These are phyloP conservation scores for Arthroderma sp. DNA, from an alignment of 2,329 filamentous ascomycete species.

Conservation along the genomic window DNA sequence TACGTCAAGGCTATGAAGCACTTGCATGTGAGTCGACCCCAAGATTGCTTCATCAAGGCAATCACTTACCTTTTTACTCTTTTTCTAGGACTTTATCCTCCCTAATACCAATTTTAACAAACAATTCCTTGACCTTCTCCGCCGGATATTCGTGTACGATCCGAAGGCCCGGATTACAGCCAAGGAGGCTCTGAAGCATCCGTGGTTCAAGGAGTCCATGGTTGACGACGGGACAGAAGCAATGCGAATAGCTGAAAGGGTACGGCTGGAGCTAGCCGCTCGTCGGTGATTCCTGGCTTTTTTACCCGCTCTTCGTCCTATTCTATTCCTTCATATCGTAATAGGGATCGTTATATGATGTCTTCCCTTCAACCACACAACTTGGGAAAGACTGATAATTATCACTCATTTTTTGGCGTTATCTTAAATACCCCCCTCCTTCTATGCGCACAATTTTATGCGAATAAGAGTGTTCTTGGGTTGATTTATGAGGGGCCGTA, in stretches of 20 bases:
- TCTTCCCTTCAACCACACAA: no score
- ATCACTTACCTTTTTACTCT: conserved; percentile 7
- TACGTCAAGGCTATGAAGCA: conserved; percentile 58
- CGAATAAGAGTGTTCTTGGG: no score
- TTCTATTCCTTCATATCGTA: background rate
- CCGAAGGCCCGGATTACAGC: conserved; percentile 52
- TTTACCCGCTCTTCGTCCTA: background rate
- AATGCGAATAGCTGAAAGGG: conserved; percentile 40
- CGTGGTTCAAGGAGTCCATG: conserved; percentile 52
- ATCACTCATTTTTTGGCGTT: no score
- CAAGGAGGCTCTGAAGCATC: conserved; percentile 51
- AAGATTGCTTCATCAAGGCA: background rate
- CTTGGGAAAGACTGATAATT: no score
- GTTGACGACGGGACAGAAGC: conserved; percentile 56
- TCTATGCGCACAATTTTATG: no score
- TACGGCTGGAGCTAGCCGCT: conserved; percentile 12
- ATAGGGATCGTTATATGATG: background rate
- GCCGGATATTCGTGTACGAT: conserved; percentile 53
- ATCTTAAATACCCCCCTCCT: no score
- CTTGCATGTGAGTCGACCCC: conserved; percentile 36
- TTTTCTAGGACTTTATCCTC: conserved; percentile 48
- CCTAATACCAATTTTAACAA: conserved; percentile 47
- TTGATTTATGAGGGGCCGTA: no score
- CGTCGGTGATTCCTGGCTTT: background rate
- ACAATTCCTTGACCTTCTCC: conserved; percentile 49